Evolutionary conservation across 2,329 filamentous ascomycete genomes (phyloP).

Genomic region (Pyrenophora teres): DNA sequence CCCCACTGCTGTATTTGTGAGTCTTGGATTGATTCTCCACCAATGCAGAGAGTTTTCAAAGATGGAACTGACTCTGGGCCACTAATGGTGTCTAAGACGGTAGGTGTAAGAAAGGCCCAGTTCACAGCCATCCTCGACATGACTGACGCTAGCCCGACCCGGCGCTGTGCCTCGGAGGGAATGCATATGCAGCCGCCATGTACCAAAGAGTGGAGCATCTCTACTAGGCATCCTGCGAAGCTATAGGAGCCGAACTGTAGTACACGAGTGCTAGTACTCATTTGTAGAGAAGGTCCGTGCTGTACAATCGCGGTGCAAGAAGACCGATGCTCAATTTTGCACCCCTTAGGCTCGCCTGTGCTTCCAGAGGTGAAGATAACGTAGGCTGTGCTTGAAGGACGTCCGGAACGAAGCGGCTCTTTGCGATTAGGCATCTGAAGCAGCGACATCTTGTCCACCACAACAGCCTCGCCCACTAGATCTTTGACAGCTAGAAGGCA

Average conservation of each 20-base stretch:
- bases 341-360: conserved; percentile 57
- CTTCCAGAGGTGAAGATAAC: conserved; percentile 59
- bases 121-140: conserved; percentile 37
- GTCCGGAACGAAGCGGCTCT: too few species aligned
- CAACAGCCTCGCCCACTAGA: too few species aligned
- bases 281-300: not conserved
- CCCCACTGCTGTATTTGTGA: not conserved
- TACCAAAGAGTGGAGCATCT: too few species aligned
- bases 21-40: not conserved
- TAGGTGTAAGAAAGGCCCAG: conserved; percentile 17
- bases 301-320: too few species aligned
- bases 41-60: not conserved
- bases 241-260: too few species aligned
- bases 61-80: not conserved
- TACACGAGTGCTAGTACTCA: too few species aligned
- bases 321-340: conserved; percentile 62
- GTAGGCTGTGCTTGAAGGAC: conserved; percentile 50
- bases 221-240: too few species aligned
- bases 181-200: too few species aligned
- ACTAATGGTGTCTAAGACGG: conserved; percentile 12
- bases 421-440: too few species aligned
- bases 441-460: too few species aligned
- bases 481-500: too few species aligned
- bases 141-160: conserved; percentile 48
- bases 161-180: too few species aligned